Evolutionary conservation across 192 early-diverging fungal species (phyloP), one percentile per base, ranked within the genome.

Genomic region (Backusella luteola): DNA sequence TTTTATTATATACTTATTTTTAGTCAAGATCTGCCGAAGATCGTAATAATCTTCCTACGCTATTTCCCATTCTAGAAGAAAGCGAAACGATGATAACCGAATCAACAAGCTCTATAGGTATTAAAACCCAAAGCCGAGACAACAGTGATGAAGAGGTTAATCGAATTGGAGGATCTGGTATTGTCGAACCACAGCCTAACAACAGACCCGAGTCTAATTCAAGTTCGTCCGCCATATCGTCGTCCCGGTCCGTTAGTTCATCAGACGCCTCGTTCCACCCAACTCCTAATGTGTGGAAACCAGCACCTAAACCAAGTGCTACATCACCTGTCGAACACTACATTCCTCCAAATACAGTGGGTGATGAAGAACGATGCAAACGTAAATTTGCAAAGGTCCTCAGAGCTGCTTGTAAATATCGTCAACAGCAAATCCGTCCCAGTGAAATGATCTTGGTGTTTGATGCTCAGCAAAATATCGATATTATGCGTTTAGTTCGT

Each of bases 351-450:
- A 36, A 39, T 21, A 17, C 52, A 3, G 34, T 76, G 8, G 73
- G 68, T 9, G 66, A 74, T 46, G 80, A 81, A 63, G 52, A 71
- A 12, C 53, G 59, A 35, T 74, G 73, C 42, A 81, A 78, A 67
- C 72, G 63, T 36, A 76, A 77, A 46, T 81, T 81, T 76, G 73
- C 69, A 7, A 81, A 78, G 34, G 73, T 81, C 76, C 23, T 81
- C 21, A 67, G 71, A 15, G 73, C 69, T 4, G 69, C 80, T 6
- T 71, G 75, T 44, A 42, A 35, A 66, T 81, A 74, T 44, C 76
- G 70, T 4, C 71, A 73, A 59, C 36, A 81, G 23, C 66, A 73
- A 38, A 38, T 29, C 21, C 56, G 67, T 44, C 79, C 74, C 1
- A 67, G 36, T 23, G 71, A 77, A 44, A 81, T 81, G 69, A 76